Evolutionary conservation across 2,329 filamentous ascomycete genomes (phyloP).

Genomic region (Pyrenochaeta sp.): DNA sequence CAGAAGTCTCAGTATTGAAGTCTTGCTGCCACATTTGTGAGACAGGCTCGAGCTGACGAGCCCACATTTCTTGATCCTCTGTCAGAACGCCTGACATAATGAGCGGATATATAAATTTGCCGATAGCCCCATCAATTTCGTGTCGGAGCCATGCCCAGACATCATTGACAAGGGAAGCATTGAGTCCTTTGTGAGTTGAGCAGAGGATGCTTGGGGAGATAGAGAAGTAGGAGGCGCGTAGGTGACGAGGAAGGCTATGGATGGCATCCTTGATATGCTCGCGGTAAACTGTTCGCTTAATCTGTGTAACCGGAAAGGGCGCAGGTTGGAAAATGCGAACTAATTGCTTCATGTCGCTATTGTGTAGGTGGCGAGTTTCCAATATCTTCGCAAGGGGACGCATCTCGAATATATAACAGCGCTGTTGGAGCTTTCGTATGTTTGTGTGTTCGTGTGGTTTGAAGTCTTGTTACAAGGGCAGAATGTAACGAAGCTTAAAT

Average conservation of each 20-base stretch:
- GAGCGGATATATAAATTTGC: slow-evolving; percentile 37
- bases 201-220: slow-evolving; percentile 27
- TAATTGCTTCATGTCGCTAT: slow-evolving; percentile 35
- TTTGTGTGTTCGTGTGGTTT: background rate
- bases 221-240: slow-evolving; percentile 27
- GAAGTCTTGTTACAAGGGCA: slow-evolving; percentile 3
- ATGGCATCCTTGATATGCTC: slow-evolving; percentile 21
- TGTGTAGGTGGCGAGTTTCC: slow-evolving; percentile 24
- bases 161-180: slow-evolving; percentile 25
- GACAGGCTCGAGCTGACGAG: slow-evolving; percentile 41
- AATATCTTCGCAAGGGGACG: slow-evolving; percentile 3
- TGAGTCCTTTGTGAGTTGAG: slow-evolving; percentile 31
- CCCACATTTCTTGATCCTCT: slow-evolving; percentile 15
- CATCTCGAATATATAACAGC: background rate
- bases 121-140: slow-evolving; percentile 34
- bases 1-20: slow-evolving; percentile 20
- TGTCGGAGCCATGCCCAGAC: slow-evolving; percentile 33
- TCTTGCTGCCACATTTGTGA: slow-evolving; percentile 33
- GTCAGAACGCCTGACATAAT: slow-evolving; percentile 28
- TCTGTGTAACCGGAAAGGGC: slow-evolving; percentile 4
- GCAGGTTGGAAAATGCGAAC: slow-evolving; percentile 26
- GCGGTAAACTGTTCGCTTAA: slow-evolving; percentile 9
- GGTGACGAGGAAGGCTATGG: slow-evolving; percentile 28
- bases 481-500: slow-evolving; percentile 1
- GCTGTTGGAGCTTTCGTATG: too few species aligned